Evolutionary conservation across 805 yeast genomes (phyloP), one percentile per base, ranked within the genome.

Genomic region (Cyberlindnera bimundalis): DNA sequence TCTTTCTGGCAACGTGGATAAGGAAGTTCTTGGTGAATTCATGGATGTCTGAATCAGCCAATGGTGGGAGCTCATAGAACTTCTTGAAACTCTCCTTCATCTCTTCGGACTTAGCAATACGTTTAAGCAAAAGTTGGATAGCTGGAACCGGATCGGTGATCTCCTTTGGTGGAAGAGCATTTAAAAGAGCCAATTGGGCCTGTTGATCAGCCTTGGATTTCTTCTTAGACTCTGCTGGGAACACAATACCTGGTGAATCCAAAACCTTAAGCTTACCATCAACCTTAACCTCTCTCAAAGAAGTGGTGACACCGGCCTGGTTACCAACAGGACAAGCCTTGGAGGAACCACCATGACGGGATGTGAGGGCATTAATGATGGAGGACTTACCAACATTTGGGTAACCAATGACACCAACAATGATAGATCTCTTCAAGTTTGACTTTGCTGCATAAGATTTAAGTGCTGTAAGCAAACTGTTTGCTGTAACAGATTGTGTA

Each of bases 301-400:
- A 71, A 1, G 96, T 90, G 23, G 99, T 91, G 34, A 93, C 93
- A 61, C 99, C 99, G 3, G 99, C 97, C 67, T 85, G 93, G 59
- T 95, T 95, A 37, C 99, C 99, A 24, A 85, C 95, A 13, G 99
- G 97, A 61, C 98, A 93, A 11, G 90, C 91, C 53, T 76, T 78
- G 32, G 78, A 70, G 41, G 73, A 66, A 44, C 81, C 81, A 43
- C 85, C 81, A 61, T 86, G 95, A 64, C 93, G 81, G 39, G 86
- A 74, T 3, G 88, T 80, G 51, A 91, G 71, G 2, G 97, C 84
- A 64, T 91, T 91, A 59, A 91, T 93, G 43, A 93, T 84, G 15
- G 96, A 87, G 3, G 96, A 89, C 62, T 90, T 90, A 56, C 98
- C 98, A 39, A 91, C 97, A 61, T 91, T 91, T 37, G 99, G 99